These are phyloP conservation scores for Talaromyces sp. DNA, from an alignment of 2,329 filamentous ascomycete genomes.

Conservation along the genomic window DNA sequence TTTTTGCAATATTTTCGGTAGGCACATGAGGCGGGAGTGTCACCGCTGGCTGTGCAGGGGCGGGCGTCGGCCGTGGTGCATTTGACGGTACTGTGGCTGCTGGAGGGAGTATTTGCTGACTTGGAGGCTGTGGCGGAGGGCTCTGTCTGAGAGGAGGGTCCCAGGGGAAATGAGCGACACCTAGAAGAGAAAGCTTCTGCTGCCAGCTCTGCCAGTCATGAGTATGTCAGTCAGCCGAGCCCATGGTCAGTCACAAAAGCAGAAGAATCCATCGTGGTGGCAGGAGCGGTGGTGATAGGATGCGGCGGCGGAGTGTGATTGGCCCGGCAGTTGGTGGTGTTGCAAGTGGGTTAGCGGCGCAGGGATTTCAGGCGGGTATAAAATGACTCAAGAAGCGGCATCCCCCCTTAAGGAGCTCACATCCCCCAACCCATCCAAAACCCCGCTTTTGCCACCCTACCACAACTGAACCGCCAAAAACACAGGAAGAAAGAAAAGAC, in stretches of 20 bases:
- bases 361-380: constrained; percentile 27
- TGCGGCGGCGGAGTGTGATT: constrained; percentile 13
- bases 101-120: constrained; percentile 35
- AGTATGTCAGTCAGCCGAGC: neutral
- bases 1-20: constrained; percentile 20
- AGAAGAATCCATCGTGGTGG: neutral
- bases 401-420: constrained; percentile 31
- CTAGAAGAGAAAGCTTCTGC: constrained; percentile 75
- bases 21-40: constrained; percentile 24
- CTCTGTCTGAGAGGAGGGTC: constrained; percentile 72
- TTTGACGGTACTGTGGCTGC: constrained; percentile 42
- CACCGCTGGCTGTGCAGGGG: constrained; percentile 28
- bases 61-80: constrained; percentile 34
- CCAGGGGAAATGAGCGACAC: constrained; percentile 89
- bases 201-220: constrained; percentile 72
- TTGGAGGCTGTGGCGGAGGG: constrained; percentile 38
- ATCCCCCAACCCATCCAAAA: constrained; percentile 30
- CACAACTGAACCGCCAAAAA: neutral
- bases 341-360: constrained; percentile 12
- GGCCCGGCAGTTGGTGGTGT: constrained; percentile 19
- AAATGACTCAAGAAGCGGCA: constrained; percentile 38
- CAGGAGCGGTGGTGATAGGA: neutral
- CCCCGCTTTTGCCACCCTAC: constrained; percentile 18
- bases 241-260: neutral
- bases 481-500: constrained; percentile 12